Conservation (phyloP, 176 grass and related monocot genomes). For the Typha latifolia region DNA sequence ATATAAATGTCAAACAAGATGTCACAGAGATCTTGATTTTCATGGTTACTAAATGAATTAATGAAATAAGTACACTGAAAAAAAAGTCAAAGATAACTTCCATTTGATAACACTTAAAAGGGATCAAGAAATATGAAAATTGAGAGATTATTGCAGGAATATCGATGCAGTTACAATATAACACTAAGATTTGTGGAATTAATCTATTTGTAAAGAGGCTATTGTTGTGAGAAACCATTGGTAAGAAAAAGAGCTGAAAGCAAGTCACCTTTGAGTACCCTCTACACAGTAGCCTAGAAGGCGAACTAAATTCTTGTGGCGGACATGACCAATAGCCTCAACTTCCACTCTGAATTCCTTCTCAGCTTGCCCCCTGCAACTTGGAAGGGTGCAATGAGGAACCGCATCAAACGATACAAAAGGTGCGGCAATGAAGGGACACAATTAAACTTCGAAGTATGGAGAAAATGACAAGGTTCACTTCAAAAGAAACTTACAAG, state of each 20-base stretch:
- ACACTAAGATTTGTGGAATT: neutral
- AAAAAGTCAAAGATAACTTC: neutral
- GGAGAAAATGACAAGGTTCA: neutral
- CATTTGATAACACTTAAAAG: neutral
- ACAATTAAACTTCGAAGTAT: neutral
- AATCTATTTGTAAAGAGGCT: neutral
- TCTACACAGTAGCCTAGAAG: constrained; percentile 75
- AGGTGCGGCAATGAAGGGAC: too few relatives aligned
- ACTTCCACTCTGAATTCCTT: constrained; percentile 93
- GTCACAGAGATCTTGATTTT: neutral
- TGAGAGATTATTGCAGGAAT: neutral
- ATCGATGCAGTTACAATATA: neutral
- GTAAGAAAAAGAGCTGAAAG: constrained; percentile 17
- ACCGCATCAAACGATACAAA: too few relatives aligned
- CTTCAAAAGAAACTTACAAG: constrained; percentile 25
- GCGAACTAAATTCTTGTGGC: constrained; percentile 79
- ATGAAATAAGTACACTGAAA: neutral
- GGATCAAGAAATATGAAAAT: neutral
- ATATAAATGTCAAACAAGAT: constrained; percentile 13
- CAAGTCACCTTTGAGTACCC: constrained; percentile 67
- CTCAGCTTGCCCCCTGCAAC: constrained; percentile 68
- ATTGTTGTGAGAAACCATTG: constrained; percentile 4
- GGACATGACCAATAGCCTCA: constrained; percentile 88
- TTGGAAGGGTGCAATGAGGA: neutral
- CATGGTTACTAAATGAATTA: too few relatives aligned